phyloP scores from a whole-genome alignment of 495 filamentous ascomycete genomes.

The Penicillium mononematosum region DNA sequence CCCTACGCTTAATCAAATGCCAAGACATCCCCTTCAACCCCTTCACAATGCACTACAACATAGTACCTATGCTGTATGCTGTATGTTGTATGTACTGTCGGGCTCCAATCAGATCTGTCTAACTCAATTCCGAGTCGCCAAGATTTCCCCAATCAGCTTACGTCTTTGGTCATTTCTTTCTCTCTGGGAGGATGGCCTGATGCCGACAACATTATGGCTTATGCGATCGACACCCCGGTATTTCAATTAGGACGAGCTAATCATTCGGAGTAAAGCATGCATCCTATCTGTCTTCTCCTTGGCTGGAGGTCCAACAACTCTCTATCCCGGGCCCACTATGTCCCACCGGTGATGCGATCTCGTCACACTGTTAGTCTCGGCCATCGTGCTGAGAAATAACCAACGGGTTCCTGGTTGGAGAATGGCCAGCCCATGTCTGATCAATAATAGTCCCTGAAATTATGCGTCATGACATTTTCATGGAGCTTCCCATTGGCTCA shows the following conservation, averaged over 20 bases:
- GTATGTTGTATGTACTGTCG: too few species aligned
- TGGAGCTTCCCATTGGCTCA: conserved; percentile 5
- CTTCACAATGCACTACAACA: neutral
- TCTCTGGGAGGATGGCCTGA: neutral
- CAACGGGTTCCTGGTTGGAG: conserved; percentile 5
- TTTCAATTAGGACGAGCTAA: neutral
- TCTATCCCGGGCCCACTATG: neutral
- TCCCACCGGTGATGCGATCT: conserved; percentile 3
- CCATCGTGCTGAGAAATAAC: conserved; percentile 3
- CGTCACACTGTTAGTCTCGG: conserved; percentile 3
- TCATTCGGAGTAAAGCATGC: neutral
- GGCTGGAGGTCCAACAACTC: conserved; percentile 4
- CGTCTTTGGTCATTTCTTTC: neutral
- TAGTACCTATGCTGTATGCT: neutral
- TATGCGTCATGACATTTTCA: neutral
- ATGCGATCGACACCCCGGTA: neutral
- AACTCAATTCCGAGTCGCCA: neutral
- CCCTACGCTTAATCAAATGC: conserved; percentile 14
- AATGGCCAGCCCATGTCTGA: conserved; percentile 4
- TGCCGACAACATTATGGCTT: neutral
- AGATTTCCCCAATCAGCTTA: neutral
- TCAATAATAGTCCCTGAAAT: neutral
- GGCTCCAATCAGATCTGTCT: neutral
- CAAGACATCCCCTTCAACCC: neutral
- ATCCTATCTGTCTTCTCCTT: neutral